These are phyloP conservation scores for Phytophthora citrophthora DNA, from an alignment of 352 stramenopile species.

Conservation along the genomic window DNA sequence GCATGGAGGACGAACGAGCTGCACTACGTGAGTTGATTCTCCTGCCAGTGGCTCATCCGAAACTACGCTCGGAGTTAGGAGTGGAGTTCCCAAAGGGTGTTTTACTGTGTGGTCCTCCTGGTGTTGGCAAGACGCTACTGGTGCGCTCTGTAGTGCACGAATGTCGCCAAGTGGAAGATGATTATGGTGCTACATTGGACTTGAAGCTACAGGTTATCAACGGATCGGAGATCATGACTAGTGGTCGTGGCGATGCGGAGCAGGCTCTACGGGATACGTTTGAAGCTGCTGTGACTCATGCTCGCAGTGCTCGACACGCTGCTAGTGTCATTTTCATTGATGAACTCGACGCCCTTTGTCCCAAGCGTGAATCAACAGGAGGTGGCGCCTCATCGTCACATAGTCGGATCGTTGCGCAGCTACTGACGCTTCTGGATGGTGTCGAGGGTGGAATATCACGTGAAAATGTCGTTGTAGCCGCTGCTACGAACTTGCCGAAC, in stretches of 20 bases:
- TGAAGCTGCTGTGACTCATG: slow-evolving; percentile 40
- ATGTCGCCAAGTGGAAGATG: slow-evolving; percentile 49
- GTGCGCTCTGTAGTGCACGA: slow-evolving; percentile 72
- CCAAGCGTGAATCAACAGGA: slow-evolving; percentile 80
- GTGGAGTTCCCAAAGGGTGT: slow-evolving; percentile 79
- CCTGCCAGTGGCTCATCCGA: slow-evolving; percentile 48
- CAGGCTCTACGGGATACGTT: slow-evolving; percentile 69
- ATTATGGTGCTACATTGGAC: slow-evolving; percentile 22
- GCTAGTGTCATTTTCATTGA: slow-evolving; percentile 95
- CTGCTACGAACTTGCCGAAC: slow-evolving; percentile 95
- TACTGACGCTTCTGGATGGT: slow-evolving; percentile 96
- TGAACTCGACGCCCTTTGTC: slow-evolving; percentile 95
- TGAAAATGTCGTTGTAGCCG: slow-evolving; percentile 94
- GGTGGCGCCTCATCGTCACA: slow-evolving; percentile 46
- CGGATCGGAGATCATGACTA: slow-evolving; percentile 82
- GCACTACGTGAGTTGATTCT: slow-evolving; percentile 77
- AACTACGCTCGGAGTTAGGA: slow-evolving; percentile 41
- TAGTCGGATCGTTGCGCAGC: slow-evolving; percentile 92
- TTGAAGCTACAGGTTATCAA: slow-evolving; percentile 79
- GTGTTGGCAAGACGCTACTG: slow-evolving; percentile 84
- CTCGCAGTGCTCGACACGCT: slow-evolving; percentile 33
- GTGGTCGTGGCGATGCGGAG: slow-evolving; percentile 75
- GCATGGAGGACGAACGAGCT: slow-evolving; percentile 66
- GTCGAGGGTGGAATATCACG: slow-evolving; percentile 55
- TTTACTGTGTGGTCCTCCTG: slow-evolving; percentile 76